Conservation (phyloP, 2,329 filamentous ascomycete genomes). For the Colletotrichum paranaense region DNA sequence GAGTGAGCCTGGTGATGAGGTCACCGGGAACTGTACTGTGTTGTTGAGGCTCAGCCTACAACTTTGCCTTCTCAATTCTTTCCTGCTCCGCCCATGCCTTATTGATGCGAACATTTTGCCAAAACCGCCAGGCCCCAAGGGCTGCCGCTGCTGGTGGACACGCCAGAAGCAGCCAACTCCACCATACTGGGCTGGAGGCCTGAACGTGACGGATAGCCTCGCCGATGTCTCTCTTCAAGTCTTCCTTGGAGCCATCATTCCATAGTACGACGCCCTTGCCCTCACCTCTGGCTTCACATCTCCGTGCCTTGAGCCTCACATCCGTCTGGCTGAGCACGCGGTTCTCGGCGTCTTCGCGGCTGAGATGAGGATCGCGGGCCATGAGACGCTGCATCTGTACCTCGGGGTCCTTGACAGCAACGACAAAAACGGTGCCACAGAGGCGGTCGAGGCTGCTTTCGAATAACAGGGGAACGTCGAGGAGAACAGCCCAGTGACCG, state of each 20-base stretch:
- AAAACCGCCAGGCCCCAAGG: conserved; percentile 77
- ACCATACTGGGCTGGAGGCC: conserved; percentile 79
- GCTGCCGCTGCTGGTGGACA: conserved; percentile 80
- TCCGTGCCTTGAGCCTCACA: conserved; percentile 82
- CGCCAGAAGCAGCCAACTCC: conserved; percentile 77
- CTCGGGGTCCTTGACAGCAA: conserved; percentile 82
- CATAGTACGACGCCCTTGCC: conserved; percentile 84
- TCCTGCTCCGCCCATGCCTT: conserved; percentile 74
- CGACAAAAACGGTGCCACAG: conserved; percentile 87
- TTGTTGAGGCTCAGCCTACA: conserved; percentile 43
- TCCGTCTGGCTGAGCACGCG: conserved; percentile 88
- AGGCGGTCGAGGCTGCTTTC: conserved; percentile 88
- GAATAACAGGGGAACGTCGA: conserved; percentile 93
- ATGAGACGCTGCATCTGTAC: conserved; percentile 86
- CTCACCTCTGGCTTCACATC: conserved; percentile 73
- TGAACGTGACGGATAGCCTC: conserved; percentile 73
- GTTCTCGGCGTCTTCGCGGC: conserved; percentile 87
- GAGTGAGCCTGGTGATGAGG: not conserved
- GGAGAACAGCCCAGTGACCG: conserved; percentile 88
- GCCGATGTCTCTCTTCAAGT: conserved; percentile 75
- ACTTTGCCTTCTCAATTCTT: conserved; percentile 56
- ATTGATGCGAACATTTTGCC: conserved; percentile 77
- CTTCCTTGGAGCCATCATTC: conserved; percentile 84
- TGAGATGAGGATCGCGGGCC: conserved; percentile 81
- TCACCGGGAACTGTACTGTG: not conserved